phyloP scores from a whole-genome alignment of 352 stramenopile species.

The Globisporangium parvum region DNA sequence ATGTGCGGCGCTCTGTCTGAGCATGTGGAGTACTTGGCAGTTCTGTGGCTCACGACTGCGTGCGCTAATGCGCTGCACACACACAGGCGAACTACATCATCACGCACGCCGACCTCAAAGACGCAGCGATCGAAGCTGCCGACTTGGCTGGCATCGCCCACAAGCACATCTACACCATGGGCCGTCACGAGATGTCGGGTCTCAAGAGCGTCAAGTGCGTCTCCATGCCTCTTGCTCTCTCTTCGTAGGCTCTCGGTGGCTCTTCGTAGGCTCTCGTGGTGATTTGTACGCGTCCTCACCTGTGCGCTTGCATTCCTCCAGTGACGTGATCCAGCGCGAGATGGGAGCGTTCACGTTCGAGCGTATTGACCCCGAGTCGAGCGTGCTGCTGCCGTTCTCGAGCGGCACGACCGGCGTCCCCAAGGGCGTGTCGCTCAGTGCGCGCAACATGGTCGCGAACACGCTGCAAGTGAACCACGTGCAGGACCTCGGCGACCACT shows the following conservation, averaged over 20 bases:
- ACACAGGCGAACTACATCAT: slow-evolving; percentile 52
- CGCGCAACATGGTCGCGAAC: slow-evolving; percentile 88
- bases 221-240: not conserved
- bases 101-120: slow-evolving; percentile 42
- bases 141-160: slow-evolving; percentile 21
- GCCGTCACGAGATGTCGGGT: slow-evolving; percentile 11
- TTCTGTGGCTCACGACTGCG: not conserved
- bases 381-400: slow-evolving; percentile 86
- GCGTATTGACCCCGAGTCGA: slow-evolving; percentile 46
- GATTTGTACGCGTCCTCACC: not conserved
- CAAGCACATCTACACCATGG: slow-evolving; percentile 46
- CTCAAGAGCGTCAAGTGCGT: slow-evolving; percentile 56
- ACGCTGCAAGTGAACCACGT: slow-evolving; percentile 75
- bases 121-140: slow-evolving; percentile 38
- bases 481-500: slow-evolving; percentile 47
- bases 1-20: too few species aligned
- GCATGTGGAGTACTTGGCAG: not conserved
- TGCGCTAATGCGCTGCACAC: too few species aligned
- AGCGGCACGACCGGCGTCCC: slow-evolving; percentile 91
- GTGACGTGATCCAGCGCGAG: slow-evolving; percentile 30
- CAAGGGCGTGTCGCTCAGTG: slow-evolving; percentile 75
- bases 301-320: slow-evolving; percentile 8
- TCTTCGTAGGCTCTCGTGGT: not conserved
- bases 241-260: too few species aligned
- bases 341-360: slow-evolving; percentile 42